These are phyloP conservation scores for Medakamo hakoo DNA, from an alignment of 139 green algal species.

Conservation along the genomic window DNA sequence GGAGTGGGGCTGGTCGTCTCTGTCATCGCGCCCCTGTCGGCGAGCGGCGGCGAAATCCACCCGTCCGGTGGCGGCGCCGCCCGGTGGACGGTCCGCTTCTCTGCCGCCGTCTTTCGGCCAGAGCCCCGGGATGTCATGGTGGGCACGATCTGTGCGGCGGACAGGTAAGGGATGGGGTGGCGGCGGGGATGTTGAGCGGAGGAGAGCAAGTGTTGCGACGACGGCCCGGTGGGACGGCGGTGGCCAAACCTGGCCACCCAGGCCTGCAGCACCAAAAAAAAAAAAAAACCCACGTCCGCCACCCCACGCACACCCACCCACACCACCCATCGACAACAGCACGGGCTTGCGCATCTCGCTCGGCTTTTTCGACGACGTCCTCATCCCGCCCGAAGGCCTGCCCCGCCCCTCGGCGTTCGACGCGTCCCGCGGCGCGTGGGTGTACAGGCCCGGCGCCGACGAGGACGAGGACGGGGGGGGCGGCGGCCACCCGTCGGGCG, in stretches of 20 bases:
- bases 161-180: too few relatives aligned
- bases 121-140: constrained; percentile 1
- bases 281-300: too few relatives aligned
- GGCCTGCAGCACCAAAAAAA: too few relatives aligned
- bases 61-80: background rate
- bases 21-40: background rate
- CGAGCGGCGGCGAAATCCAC: background rate
- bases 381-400: constrained; percentile 53
- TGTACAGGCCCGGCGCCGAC: background rate
- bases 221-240: too few relatives aligned
- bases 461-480: background rate
- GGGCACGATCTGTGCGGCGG: background rate
- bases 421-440: background rate
- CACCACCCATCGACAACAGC: constrained; percentile 16
- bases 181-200: too few relatives aligned
- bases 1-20: background rate
- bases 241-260: too few relatives aligned
- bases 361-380: constrained; percentile 83
- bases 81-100: background rate
- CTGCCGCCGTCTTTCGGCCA: background rate
- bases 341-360: constrained; percentile 51
- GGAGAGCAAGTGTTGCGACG: too few relatives aligned
- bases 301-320: too few relatives aligned
- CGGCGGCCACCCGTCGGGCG: too few relatives aligned
- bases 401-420: constrained; percentile 47